Evolutionary conservation across 257 asterid species (phyloP).

Genomic region (Nicotiana benthamiana): DNA sequence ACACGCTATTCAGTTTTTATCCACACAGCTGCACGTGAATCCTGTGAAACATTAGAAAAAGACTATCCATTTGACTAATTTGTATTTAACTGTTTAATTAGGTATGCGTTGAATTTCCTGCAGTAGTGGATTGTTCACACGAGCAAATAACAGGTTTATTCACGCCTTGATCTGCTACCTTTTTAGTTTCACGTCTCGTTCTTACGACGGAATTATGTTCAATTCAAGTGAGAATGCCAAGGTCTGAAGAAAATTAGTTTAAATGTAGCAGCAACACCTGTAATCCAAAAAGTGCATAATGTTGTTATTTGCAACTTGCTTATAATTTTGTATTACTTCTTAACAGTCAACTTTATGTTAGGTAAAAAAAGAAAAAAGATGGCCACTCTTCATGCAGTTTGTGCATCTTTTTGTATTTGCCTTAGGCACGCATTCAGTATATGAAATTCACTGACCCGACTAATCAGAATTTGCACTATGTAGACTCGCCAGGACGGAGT

Average conservation of each 20-base stretch:
- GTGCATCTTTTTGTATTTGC: not conserved
- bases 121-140: not conserved
- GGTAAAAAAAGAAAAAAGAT: too few relatives aligned
- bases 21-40: slow-evolving; percentile 15
- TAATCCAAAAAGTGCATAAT: too few relatives aligned
- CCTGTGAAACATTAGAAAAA: slow-evolving; percentile 16
- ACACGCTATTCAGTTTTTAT: slow-evolving; percentile 1
- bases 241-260: not conserved
- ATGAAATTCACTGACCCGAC: not conserved
- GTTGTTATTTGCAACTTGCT: too few relatives aligned
- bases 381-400: too few relatives aligned
- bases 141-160: not conserved
- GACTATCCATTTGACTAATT: not conserved
- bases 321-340: too few relatives aligned
- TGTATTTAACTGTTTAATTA: not conserved
- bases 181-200: too few relatives aligned
- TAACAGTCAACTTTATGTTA: too few relatives aligned
- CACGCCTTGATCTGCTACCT: too few relatives aligned
- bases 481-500: not conserved
- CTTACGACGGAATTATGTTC: too few relatives aligned
- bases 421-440: not conserved
- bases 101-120: not conserved
- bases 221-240: not conserved
- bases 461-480: not conserved
- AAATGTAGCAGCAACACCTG: not conserved